phyloP scores from a whole-genome alignment of 169 alveolate species.

The Fabrea salina region DNA sequence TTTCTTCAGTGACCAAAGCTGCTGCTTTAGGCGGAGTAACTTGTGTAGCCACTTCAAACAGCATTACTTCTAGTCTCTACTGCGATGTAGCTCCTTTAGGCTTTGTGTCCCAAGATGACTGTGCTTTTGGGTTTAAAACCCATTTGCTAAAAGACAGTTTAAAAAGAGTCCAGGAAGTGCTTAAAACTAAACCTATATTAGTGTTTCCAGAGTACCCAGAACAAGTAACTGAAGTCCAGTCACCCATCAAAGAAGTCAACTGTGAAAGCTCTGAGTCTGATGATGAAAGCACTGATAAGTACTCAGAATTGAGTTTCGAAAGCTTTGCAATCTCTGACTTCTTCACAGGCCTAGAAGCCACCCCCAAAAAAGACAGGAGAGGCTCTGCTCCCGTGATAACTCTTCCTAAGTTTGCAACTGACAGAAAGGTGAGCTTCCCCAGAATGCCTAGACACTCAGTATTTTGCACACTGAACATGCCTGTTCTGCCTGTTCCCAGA shows the following conservation, averaged over 20 bases:
- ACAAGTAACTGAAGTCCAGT: too few relatives aligned
- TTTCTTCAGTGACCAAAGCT: neutral
- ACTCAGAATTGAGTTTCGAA: too few relatives aligned
- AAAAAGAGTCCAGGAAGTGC: too few relatives aligned
- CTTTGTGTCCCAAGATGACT: neutral
- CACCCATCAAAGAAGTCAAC: too few relatives aligned
- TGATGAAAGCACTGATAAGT: too few relatives aligned
- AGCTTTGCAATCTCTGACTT: too few relatives aligned
- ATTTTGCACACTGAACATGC: neutral
- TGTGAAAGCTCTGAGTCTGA: too few relatives aligned
- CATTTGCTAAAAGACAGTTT: too few relatives aligned
- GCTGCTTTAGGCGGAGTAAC: slow-evolving; percentile 23
- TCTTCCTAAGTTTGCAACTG: slow-evolving; percentile 19
- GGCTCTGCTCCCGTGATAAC: neutral
- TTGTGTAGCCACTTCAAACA: neutral
- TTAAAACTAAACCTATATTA: too few relatives aligned
- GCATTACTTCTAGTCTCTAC: neutral
- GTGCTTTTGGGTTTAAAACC: slow-evolving; percentile 6
- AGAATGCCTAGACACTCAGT: neutral
- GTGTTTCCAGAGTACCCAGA: too few relatives aligned
- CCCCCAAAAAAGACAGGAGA: too few relatives aligned
- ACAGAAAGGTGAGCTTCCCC: neutral
- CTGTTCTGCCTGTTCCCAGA: neutral
- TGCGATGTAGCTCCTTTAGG: neutral
- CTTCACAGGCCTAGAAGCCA: too few relatives aligned